Evolutionary conservation across 805 yeast genomes (phyloP), one percentile per base, ranked within the genome.

Genomic region (Candida morakotiae): DNA sequence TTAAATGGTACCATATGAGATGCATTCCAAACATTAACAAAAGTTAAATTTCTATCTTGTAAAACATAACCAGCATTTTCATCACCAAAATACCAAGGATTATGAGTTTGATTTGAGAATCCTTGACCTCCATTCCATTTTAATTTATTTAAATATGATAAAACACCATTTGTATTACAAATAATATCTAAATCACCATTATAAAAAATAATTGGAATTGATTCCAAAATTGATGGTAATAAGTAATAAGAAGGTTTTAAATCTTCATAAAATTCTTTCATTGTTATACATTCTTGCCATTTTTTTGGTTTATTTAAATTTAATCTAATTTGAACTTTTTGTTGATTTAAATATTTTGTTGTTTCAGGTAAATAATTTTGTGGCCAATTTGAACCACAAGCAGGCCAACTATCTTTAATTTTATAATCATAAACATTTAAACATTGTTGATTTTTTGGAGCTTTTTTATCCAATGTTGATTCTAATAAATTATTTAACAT

Each of bases 1-100:
- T 89, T 97, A 46, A 74, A 81, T 1, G 98, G 95, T 16, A 88
- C 93, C 98, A 93, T 91, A 54, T 93, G 98, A 3, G 95, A 83
- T 0, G 95, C 79, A 48, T 86, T 77, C 56, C 62, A 76, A 1
- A 91, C 77, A 40, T 78, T 77, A 22, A 85, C 78, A 55, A 83
- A 83, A 0, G 96, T 83, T 51, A 91, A 65, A 52, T 87, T 86
- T 44, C 86, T 70, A 32, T 80, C 89, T 13, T 58, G 35, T 41
- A 58, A 58, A 28, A 75, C 48, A 27, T 58, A 49, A 42, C 77
- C 73, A 8, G 64, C 72, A 10, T 42, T 41, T 7, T 48, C 43
- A 10, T 61, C 56, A 40, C 71, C 63, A 51, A 71, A 71, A 14
- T 53, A 43, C 83, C 83, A 77, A 38, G 60, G 59, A 10, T 49